phyloP scores from a whole-genome alignment of 495 filamentous ascomycete genomes.

The Podospora conica region DNA sequence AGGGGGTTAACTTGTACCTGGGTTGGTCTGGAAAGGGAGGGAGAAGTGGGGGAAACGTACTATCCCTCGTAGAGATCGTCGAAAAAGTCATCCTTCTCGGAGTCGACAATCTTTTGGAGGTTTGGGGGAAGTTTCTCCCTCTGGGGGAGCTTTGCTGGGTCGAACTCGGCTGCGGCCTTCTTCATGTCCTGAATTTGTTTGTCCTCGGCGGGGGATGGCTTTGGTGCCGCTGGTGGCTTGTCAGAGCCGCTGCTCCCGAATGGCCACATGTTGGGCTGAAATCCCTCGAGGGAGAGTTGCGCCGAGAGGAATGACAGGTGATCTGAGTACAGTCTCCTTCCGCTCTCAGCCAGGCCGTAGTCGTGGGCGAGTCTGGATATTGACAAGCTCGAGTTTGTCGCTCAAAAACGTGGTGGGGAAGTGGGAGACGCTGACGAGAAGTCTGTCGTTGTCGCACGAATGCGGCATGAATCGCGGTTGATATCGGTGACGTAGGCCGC shows the following conservation, averaged over 20 bases:
- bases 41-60: constrained; percentile 47
- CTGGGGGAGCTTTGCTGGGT: constrained; percentile 47
- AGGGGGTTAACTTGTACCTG: constrained; percentile 9
- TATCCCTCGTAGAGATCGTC: constrained; percentile 72
- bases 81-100: constrained; percentile 67
- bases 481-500: not conserved
- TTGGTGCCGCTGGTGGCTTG: constrained; percentile 26
- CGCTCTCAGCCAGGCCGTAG: not conserved
- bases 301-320: not conserved
- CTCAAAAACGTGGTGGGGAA: not conserved
- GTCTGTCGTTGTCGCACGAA: not conserved
- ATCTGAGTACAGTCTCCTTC: not conserved
- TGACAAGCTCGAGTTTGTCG: not conserved
- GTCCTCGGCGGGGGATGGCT: constrained; percentile 25
- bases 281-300: not conserved
- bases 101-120: constrained; percentile 62
- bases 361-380: not conserved
- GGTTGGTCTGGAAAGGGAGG: not conserved
- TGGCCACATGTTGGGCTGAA: constrained; percentile 28
- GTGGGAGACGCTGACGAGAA: not conserved
- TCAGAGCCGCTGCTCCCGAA: constrained; percentile 36
- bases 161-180: constrained; percentile 23
- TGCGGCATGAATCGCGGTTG: not conserved
- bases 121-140: constrained; percentile 58
- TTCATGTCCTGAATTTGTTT: constrained; percentile 16